Base-by-base conservation (phyloP, 495 filamentous ascomycete genomes). In the Neurospora sp. region DNA sequence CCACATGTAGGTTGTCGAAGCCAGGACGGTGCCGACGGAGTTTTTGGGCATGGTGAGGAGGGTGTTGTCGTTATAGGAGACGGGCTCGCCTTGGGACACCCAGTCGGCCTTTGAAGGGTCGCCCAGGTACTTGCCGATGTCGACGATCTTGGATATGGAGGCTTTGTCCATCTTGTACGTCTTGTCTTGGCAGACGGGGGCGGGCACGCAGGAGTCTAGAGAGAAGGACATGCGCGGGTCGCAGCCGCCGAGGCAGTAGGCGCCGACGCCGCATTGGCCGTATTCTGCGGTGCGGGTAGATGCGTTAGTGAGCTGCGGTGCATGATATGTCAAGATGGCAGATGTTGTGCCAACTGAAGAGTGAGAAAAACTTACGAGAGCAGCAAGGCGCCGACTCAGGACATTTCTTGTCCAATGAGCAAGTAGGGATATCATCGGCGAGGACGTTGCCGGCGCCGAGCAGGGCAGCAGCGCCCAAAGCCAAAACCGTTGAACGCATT, bases 221-320 rank as follows among this genome's bases (percentile, higher is more conserved):
- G 88, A 87, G 83, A 88, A 90, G 40, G 95, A 98, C 81, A 88
- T 89, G 73, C 88, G 88, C 46, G 93, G 92, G 81, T 99, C 95
- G 84, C 96, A 99, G 73, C 96, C 96, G 72, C 96, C 96, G 31
- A 99, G 90, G 77, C 96, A 99, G 87, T 92, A 98, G 70, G 94
- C 96, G 77, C 96, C 96, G 54, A 93, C 91, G 84, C 94, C 89
- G 79, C 96, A 99, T 84, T 96, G 87, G 75, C 93, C 93, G 83
- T 99, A 99, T 83, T 94, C 95, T 98, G 78, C 12, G 38, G 73
- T 74, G 69, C 75, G 20, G 75, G 76, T 74, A 27, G 75, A 70
- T 69, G 69, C 7, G 75, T 81, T 74, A 82, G 79, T 69, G 70
- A 38, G 41, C 39, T 44, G 73, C 66, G 72, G 31, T 31, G 31